Evolutionary conservation across 2,329 filamentous ascomycete genomes (phyloP), one percentile per base, ranked within the genome.

Genomic region (Fusarium tanahbumbuense): DNA sequence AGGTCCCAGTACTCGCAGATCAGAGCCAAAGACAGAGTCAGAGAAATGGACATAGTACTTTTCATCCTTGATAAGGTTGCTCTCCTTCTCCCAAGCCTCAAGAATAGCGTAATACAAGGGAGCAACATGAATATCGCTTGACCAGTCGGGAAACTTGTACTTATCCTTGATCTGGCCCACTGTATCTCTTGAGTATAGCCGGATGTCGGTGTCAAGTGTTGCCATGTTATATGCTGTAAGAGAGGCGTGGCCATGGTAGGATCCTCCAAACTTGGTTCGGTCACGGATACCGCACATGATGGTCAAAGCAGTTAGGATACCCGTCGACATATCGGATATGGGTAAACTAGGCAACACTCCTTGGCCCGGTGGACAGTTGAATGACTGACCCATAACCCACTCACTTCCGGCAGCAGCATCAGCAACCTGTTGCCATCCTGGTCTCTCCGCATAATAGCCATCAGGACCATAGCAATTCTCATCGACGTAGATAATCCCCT

Each of bases 351-450:
- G 34, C 3, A 53, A 13, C 2, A 41, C 49, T 3, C 49, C 49
- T 18, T 53, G 49, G 3, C 49, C 34, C 2, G 34, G 6, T 2
- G 49, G 49, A 6, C 34, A 53, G 4, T 27, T 18, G 2, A 53
- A 53, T 2, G 49, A 20, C n/a, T 53, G 49, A 3, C 25, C 49
- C 34, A 53, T 53, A 13, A 30, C 28, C 28, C 28, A 30, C 28
- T 30, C 28, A 6, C 28, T 30, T 15, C 60, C 62, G 8, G 60
- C 53, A 20, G 53, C 62, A 11, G 62, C 62, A 11, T 91, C 89
- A 15, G 88, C 89, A 53, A 90, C 89, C 72, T 90, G 88, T 73
- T 90, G 89, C 88, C 89, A 92, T 15, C 89, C 89, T 4, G 88
- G 86, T 11, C 89, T 82, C 34, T 81, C 80, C 1, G 85, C 83